A percentile compares a stretch with the other conserved stretches of the same genome.
Evolutionary conservation across 176 grass and related monocot genomes (phyloP).

Genomic region (Ensete glaucum): DNA sequence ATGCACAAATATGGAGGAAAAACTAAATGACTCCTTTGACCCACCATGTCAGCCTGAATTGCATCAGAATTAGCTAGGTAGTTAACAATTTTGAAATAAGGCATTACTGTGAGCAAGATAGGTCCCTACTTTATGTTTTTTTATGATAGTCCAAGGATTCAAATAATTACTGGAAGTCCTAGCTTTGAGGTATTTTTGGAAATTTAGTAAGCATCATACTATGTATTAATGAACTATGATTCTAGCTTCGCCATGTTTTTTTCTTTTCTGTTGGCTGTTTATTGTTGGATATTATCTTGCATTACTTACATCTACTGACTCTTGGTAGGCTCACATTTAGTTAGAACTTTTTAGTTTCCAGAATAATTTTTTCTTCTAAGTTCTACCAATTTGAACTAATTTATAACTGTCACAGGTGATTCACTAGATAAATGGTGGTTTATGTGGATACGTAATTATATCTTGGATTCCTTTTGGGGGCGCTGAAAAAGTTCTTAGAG

Average conservation of each 20-base stretch:
- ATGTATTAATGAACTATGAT: neutral
- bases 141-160: no score
- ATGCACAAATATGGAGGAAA: no score
- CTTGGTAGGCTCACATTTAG: neutral
- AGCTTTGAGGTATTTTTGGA: no score
- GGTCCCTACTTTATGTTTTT: no score
- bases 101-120: no score
- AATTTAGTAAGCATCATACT: no score
- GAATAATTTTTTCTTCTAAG: neutral
- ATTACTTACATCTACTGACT: neutral
- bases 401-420: neutral
- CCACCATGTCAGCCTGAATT: no score
- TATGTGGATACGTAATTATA: slow-evolving; percentile 6
- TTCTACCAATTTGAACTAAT: neutral
- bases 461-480: neutral
- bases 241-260: neutral
- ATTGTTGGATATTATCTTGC: neutral
- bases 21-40: no score
- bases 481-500: neutral
- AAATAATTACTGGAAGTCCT: no score
- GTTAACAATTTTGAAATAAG: no score
- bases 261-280: neutral
- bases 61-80: no score
- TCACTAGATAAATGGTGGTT: neutral
- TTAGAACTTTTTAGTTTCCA: neutral